These are phyloP conservation scores for Fusarium incarnatum DNA, from an alignment of 2,329 filamentous ascomycete genomes.

Conservation along the genomic window DNA sequence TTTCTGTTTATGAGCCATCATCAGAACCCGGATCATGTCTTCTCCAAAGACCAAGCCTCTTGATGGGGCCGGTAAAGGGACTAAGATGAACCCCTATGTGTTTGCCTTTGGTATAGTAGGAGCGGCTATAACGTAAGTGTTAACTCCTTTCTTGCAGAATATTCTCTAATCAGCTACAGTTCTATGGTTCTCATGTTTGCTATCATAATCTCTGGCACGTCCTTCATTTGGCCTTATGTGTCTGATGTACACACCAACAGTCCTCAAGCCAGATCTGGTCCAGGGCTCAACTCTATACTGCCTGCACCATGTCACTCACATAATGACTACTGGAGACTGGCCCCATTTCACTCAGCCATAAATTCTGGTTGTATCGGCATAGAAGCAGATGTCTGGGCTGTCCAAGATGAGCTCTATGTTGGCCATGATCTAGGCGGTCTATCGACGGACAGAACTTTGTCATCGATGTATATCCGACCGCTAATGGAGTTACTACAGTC, in stretches of 20 bases:
- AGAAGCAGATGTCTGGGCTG: constrained; percentile 77
- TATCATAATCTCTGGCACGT: constrained; percentile 21
- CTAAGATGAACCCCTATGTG: constrained; percentile 24
- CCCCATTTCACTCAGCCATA: constrained; percentile 72
- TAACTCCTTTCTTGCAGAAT: rapidly evolving
- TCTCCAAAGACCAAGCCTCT: background rate
- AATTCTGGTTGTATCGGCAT: constrained; percentile 70
- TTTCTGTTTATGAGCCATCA: background rate
- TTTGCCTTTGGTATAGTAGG: constrained; percentile 27
- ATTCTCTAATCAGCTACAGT: constrained; percentile 3
- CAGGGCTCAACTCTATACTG: constrained; percentile 23
- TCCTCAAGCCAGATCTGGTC: background rate
- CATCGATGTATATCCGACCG: constrained; percentile 72
- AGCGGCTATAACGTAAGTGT: constrained; percentile 26
- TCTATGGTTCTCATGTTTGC: constrained; percentile 23
- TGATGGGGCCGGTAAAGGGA: background rate
- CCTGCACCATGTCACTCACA: constrained; percentile 74
- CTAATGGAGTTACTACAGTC: constrained; percentile 69
- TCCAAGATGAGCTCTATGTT: constrained; percentile 66
- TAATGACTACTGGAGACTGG: constrained; percentile 76
- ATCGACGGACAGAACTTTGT: constrained; percentile 67
- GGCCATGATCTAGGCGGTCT: constrained; percentile 70
- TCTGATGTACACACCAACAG: background rate
- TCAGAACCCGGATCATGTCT: background rate
- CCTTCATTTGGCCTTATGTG: constrained; percentile 18